These are phyloP conservation scores for Colletotrichum gigasporum DNA, from an alignment of 2,329 filamentous ascomycete species.

Conservation along the genomic window DNA sequence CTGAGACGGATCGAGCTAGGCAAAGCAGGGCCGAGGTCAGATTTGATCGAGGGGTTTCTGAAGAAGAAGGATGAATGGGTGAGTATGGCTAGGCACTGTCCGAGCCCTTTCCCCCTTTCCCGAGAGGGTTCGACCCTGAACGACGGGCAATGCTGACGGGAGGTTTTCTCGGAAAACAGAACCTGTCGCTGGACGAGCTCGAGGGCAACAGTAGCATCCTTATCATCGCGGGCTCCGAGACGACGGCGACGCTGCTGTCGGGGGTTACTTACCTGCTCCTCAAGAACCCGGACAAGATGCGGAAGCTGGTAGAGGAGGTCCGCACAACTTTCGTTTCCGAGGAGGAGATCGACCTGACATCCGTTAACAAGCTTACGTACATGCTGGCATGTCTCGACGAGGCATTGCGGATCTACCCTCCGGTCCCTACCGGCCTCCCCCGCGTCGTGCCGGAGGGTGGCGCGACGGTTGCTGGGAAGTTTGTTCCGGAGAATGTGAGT, in stretches of 20 bases:
- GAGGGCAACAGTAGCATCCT: slow-evolving; percentile 27
- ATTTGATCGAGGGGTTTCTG: slow-evolving; percentile 33
- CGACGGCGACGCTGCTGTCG: slow-evolving; percentile 42
- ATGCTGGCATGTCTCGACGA: slow-evolving; percentile 53
- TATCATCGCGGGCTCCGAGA: slow-evolving; percentile 45
- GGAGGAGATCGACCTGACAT: slow-evolving; percentile 47
- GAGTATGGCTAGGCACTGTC: neutral
- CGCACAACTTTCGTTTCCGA: slow-evolving; percentile 42
- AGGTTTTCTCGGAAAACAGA: too few relatives aligned
- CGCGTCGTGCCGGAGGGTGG: slow-evolving; percentile 43
- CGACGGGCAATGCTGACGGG: too few relatives aligned
- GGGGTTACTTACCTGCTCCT: slow-evolving; percentile 40
- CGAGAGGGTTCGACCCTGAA: neutral
- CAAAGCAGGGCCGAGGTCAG: slow-evolving; percentile 1
- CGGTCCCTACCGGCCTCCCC: slow-evolving; percentile 36
- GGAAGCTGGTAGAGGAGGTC: slow-evolving; percentile 48
- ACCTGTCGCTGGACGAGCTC: slow-evolving; percentile 25
- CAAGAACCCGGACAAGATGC: slow-evolving; percentile 40
- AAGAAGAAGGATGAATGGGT: slow-evolving; percentile 30
- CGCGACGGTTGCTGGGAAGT: slow-evolving; percentile 39
- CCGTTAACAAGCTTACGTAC: slow-evolving; percentile 44
- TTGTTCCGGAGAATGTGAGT: slow-evolving; percentile 44
- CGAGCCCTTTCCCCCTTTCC: too few relatives aligned
- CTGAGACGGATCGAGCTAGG: slow-evolving; percentile 28
- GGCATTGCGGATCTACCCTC: slow-evolving; percentile 51